These are phyloP conservation scores for Zea luxurians DNA, from an alignment of 176 grass and related monocot species.

Conservation along the genomic window DNA sequence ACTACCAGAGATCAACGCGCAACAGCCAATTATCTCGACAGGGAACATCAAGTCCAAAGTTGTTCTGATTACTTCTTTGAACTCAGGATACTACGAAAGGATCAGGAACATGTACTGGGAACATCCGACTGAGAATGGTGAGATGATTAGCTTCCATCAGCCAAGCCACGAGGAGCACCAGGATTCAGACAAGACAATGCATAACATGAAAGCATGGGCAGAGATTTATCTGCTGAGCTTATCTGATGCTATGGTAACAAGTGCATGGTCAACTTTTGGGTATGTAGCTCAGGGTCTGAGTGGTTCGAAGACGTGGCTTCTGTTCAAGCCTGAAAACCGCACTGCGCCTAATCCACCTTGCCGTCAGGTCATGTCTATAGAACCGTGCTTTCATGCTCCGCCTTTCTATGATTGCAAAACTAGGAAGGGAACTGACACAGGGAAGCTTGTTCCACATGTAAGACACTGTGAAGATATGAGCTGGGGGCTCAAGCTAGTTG, in stretches of 20 bases:
- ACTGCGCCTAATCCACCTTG: conserved; percentile 71
- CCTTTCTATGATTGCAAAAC: conserved; percentile 82
- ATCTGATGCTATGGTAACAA: conserved; percentile 78
- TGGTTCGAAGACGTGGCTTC: conserved; percentile 78
- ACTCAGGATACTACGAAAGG: conserved; percentile 69
- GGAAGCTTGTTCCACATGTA: conserved; percentile 78
- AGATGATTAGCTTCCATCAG: conserved; percentile 78
- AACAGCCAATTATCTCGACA: conserved; percentile 35
- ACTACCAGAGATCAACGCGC: conserved; percentile 45
- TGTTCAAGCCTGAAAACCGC: conserved; percentile 68
- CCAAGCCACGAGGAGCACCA: conserved; percentile 90
- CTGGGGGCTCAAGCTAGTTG: conserved; percentile 86
- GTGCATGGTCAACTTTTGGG: conserved; percentile 92
- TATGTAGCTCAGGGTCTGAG: conserved; percentile 88
- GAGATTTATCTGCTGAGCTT: conserved; percentile 94
- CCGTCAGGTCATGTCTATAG: conserved; percentile 67
- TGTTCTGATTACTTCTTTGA: conserved; percentile 80
- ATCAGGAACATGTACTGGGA: conserved; percentile 91
- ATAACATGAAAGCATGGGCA: conserved; percentile 88
- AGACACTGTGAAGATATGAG: conserved; percentile 92
- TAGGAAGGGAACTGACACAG: conserved; percentile 66
- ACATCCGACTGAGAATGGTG: conserved; percentile 56
- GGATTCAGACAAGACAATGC: conserved; percentile 67
- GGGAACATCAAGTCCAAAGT: conserved; percentile 49
- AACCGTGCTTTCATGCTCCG: conserved; percentile 91